phyloP scores from a whole-genome alignment of 441 rosid genomes.

The Pelargonium cotyledonis region DNA sequence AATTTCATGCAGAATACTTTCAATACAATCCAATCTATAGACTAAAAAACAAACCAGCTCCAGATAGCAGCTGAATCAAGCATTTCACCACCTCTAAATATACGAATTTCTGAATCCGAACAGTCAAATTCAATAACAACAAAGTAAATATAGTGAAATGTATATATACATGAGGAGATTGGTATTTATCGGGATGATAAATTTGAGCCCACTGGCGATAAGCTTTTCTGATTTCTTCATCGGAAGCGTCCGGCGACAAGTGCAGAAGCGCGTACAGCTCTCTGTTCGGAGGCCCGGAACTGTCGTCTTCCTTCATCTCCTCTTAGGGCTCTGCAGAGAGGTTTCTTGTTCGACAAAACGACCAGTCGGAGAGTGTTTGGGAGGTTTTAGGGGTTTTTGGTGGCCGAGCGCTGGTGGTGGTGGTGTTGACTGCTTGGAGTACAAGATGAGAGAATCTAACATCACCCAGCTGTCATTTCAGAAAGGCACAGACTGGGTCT shows the following conservation, averaged over 20 bases:
- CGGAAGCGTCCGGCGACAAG: slow-evolving; percentile 83
- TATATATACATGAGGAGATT: slow-evolving; percentile 49
- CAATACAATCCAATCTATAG: too few species aligned
- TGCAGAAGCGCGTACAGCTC: slow-evolving; percentile 82
- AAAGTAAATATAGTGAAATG: background rate
- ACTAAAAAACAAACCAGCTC: too few species aligned
- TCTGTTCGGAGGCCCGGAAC: slow-evolving; percentile 42
- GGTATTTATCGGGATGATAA: slow-evolving; percentile 92
- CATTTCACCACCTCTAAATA: too few species aligned
- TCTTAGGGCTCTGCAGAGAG: slow-evolving; percentile 10
- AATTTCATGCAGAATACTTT: too few species aligned
- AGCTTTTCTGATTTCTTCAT: slow-evolving; percentile 82
- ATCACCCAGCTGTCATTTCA: too few species aligned
- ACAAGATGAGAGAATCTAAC: too few species aligned
- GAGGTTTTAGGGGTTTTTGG: slow-evolving; percentile 6
- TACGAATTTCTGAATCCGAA: background rate
- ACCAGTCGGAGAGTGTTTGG: too few species aligned
- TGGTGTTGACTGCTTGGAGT: too few species aligned
- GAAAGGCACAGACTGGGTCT: too few species aligned
- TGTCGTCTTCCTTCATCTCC: slow-evolving; percentile 12
- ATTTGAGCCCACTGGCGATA: slow-evolving; percentile 98
- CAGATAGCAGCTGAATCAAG: too few species aligned
- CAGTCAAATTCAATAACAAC: background rate
- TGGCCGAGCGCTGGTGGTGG: too few species aligned
- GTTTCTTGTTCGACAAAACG: background rate